Evolutionary conservation across 164 flowering plant genomes (phyloP), one percentile per base, ranked within the genome.

Genomic region (Euptelea pleiosperma): DNA sequence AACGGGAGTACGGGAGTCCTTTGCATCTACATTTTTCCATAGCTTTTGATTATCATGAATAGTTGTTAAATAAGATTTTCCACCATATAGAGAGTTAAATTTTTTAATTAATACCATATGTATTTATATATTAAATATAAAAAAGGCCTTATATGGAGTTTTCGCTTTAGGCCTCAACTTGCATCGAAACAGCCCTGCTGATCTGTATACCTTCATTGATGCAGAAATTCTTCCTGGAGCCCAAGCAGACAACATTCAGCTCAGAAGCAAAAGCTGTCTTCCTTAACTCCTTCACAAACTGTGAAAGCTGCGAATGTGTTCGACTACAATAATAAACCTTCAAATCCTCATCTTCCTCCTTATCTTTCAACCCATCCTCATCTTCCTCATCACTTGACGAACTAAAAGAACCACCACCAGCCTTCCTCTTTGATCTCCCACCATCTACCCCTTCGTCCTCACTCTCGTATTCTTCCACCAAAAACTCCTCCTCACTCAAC

Each of bases 241-340:
- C 97, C 75, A 94, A 74, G 62, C 78, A 71, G 10, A 89, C 82
- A 42, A 79, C 85, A 21, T 72, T 84, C 52, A 91, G 55, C 75
- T 80, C 79, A 49, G 70, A 55, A 45, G 79, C 74, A 72, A 91
- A 91, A 25, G 24, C 55, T 7, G 99, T 94, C 76, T 77, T 94
- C 47, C 69, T 78, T 62, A 94, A 71, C 81, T 94, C 99, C 73
- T 80, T 82, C 15, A 91, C 66, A 69, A 94, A 94, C 75, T 94
- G 99, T 0, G 96, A 83, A 36, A 91, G 91, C 76, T 94, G 99
- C 3, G 99, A 94, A 74, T 89, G 99, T 11, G 99, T 94, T 33
- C 99, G 63, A 59, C 97, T 94, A 58, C 96, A 91, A 52, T 89
- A 94, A 43, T 79, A 94, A 53, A 94, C 78, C 81, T 85, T 86